Conservation (phyloP, 202 grass and related monocot genomes). For the Digitaria exilis region DNA sequence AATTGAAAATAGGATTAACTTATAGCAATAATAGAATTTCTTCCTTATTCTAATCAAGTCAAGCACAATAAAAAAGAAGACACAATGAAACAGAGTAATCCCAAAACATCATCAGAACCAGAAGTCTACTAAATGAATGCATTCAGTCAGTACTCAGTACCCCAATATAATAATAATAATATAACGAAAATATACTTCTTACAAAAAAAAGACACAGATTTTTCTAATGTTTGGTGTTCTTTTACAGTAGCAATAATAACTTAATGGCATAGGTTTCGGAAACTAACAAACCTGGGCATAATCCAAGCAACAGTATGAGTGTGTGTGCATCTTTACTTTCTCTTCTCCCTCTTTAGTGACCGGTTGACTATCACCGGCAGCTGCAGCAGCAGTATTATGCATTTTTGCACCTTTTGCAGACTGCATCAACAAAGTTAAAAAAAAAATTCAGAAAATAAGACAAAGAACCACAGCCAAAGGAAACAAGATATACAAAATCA, state of each 20-base stretch:
- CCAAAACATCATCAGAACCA: background rate
- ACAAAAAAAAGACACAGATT: background rate
- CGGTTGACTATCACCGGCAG: conserved; percentile 53
- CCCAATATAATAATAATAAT: background rate
- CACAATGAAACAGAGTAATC: background rate
- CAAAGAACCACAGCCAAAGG: no score
- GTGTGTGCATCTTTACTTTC: conserved; percentile 90
- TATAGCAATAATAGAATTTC: conserved; percentile 4
- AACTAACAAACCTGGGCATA: conserved; percentile 78
- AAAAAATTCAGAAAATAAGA: background rate
- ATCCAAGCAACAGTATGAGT: conserved; percentile 97
- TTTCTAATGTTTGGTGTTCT: background rate
- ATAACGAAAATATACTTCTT: background rate
- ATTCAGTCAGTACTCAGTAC: background rate
- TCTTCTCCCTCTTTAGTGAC: conserved; percentile 84
- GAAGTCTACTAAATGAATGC: background rate
- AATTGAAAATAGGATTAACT: background rate
- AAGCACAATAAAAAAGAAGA: conserved; percentile 1
- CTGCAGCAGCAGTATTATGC: conserved; percentile 66
- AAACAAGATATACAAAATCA: no score
- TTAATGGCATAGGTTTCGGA: background rate
- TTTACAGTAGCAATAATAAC: conserved; percentile 34
- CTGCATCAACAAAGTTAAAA: conserved; percentile 51
- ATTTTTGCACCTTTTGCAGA: conserved; percentile 77
- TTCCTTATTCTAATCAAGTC: conserved; percentile 1